Conservation (phyloP, 225 moss, liverwort and hornwort species). For the Sphagnum tenellum region DNA sequence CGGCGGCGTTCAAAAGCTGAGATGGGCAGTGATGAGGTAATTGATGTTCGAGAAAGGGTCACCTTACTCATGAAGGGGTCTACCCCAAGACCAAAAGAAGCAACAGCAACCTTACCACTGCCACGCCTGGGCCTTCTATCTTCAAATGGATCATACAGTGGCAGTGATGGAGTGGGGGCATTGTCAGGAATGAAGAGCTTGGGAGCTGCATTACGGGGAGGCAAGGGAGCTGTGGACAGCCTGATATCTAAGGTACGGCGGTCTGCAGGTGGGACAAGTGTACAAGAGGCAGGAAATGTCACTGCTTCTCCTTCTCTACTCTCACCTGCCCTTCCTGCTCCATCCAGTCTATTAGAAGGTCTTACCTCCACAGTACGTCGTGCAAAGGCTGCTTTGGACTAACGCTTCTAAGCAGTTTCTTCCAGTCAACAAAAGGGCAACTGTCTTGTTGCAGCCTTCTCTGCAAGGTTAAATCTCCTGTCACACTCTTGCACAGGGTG, state of each 20-base stretch:
- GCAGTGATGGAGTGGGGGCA: constrained; percentile 33
- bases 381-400: constrained; percentile 88
- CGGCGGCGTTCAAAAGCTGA: constrained; percentile 80
- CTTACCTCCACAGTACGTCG: constrained; percentile 63
- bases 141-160: constrained; percentile 43
- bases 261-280: constrained; percentile 38
- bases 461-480: no score
- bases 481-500: no score
- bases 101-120: constrained; percentile 9
- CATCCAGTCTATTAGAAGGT: constrained; percentile 75
- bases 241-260: constrained; percentile 77
- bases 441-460: no score
- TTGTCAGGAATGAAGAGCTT: constrained; percentile 58
- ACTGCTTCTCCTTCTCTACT: constrained; percentile 14
- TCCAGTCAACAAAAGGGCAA: no score
- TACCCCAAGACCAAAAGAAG: constrained; percentile 49
- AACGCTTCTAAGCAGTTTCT: constrained; percentile 1
- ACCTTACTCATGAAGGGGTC: constrained; percentile 45
- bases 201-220: constrained; percentile 55
- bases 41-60: constrained; percentile 30
- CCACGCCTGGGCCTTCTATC: constrained; percentile 16
- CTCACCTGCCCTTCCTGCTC: constrained; percentile 25
- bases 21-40: constrained; percentile 26
- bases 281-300: constrained; percentile 45
- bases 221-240: constrained; percentile 66